phyloP scores from a whole-genome alignment of 441 rosid genomes.

The Adansonia madagascariensis region DNA sequence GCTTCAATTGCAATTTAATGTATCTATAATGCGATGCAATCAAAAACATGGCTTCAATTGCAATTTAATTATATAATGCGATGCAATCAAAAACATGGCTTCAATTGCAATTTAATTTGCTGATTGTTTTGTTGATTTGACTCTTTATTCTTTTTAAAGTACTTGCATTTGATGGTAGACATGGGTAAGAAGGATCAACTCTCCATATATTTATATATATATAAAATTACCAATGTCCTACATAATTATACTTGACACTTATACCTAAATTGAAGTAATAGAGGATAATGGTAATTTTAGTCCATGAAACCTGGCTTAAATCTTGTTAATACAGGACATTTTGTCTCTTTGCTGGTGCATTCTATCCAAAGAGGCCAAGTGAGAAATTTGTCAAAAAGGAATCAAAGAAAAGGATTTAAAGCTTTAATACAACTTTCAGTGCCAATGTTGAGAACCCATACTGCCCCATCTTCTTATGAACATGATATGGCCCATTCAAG shows the following conservation, averaged over 20 bases:
- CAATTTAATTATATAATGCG: no score
- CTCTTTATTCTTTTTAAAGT: no score
- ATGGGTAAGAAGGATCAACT: background rate
- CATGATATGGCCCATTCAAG: conserved; percentile 57
- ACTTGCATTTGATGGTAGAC: no score
- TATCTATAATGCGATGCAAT: no score
- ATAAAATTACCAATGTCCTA: background rate
- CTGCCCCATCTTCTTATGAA: conserved; percentile 45
- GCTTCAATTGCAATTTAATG: no score
- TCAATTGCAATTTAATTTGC: no score
- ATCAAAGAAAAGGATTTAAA: conserved; percentile 35
- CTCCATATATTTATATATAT: background rate
- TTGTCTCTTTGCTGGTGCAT: conserved; percentile 29
- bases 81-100: no score
- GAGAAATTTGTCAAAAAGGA: conserved; percentile 33
- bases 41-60: no score
- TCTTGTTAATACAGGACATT: background rate
- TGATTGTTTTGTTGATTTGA: no score
- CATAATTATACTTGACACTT: background rate
- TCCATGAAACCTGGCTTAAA: conserved; percentile 17
- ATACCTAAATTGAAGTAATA: background rate
- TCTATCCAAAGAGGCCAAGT: conserved; percentile 26
- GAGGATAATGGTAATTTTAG: background rate
- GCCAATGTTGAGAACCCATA: conserved; percentile 39
- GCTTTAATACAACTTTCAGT: conserved; percentile 16